Conservation (phyloP, 1,284 basidiomycete species). For the Pseudozyma sp. region DNA sequence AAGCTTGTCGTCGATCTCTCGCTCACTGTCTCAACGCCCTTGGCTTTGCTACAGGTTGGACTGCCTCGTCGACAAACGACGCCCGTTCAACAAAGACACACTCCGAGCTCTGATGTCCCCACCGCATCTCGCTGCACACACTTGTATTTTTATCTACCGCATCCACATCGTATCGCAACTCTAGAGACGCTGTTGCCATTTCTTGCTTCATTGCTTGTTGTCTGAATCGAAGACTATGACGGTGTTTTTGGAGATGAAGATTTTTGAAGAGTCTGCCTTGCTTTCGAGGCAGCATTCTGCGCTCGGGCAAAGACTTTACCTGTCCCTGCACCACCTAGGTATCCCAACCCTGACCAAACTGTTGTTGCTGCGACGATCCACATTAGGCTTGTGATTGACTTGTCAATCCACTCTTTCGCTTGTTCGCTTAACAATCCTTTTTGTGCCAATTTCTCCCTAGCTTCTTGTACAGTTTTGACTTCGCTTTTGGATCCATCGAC, state of each 20-base stretch:
- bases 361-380: conserved; percentile 88
- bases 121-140: background rate
- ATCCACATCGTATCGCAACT: conserved; percentile 6
- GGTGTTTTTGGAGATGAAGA: conserved; percentile 5
- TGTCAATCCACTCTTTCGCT: conserved; percentile 23
- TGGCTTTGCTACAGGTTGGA: conserved; percentile 20
- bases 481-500: background rate
- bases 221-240: background rate
- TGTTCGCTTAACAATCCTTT: background rate
- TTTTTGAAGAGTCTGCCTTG: background rate
- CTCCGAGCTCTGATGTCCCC: conserved; percentile 18
- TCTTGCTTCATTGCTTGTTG: too few relatives aligned
- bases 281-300: background rate
- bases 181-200: background rate
- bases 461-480: background rate
- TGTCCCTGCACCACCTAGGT: conserved; percentile 72
- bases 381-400: conserved; percentile 72
- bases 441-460: background rate
- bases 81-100: conserved; percentile 4
- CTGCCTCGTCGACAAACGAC: background rate
- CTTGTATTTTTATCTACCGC: conserved; percentile 3
- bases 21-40: conserved; percentile 27
- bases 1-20: conserved; percentile 28
- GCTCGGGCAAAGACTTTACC: conserved; percentile 23
- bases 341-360: conserved; percentile 90